phyloP scores from a whole-genome alignment of 2,329 filamentous ascomycete genomes.

The Hortaea sp. region DNA sequence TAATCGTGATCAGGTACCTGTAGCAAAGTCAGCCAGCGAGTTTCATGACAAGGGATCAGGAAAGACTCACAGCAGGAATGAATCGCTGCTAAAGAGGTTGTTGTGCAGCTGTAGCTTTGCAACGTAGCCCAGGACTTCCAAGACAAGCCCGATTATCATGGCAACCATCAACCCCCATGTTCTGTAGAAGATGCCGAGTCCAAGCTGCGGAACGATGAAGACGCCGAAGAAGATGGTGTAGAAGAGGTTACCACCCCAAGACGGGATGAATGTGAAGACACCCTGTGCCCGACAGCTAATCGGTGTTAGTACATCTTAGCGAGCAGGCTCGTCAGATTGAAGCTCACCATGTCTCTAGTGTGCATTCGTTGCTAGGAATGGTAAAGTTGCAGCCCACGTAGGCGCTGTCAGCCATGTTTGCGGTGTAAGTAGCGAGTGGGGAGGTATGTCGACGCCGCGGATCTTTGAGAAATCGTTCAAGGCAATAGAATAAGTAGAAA shows the following conservation, averaged over 20 bases:
- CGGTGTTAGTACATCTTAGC: too few relatives aligned
- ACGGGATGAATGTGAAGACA: constrained; percentile 46
- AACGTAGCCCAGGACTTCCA: constrained; percentile 47
- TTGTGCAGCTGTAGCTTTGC: constrained; percentile 44
- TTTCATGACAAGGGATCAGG: background rate
- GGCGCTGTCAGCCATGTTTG: constrained; percentile 9
- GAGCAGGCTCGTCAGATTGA: too few relatives aligned
- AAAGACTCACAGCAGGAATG: constrained; percentile 41
- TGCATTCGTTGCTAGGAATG: constrained; percentile 13
- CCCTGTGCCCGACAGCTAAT: constrained; percentile 18
- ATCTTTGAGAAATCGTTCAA: too few relatives aligned
- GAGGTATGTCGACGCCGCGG: too few relatives aligned
- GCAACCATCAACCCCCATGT: constrained; percentile 48
- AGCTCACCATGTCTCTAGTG: constrained; percentile 15
- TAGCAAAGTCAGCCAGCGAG: background rate
- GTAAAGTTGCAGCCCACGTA: constrained; percentile 14
- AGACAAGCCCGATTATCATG: constrained; percentile 36
- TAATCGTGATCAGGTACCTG: constrained; percentile 47
- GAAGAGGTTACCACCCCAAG: constrained; percentile 32
- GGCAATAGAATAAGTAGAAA: too few relatives aligned
- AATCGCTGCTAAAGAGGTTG: constrained; percentile 40
- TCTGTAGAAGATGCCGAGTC: constrained; percentile 39
- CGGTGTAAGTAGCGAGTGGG: background rate
- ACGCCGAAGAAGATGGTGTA: constrained; percentile 43
- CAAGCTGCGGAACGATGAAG: constrained; percentile 38